phyloP scores from a whole-genome alignment of 768 basidiomycete species.

The Omphalotus guepiniiformis region DNA sequence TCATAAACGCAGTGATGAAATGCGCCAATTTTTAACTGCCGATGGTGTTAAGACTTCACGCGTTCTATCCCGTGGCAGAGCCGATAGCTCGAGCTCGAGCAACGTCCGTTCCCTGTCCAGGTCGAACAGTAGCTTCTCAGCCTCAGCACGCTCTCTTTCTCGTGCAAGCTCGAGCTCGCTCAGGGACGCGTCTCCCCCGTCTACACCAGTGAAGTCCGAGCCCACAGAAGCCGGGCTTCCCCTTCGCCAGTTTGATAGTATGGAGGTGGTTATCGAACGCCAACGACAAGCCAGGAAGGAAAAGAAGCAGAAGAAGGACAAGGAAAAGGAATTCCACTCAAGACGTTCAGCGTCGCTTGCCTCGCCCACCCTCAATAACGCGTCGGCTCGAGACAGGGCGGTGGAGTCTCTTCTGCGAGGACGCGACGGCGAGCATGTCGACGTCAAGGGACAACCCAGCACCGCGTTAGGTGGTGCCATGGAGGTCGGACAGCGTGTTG shows the following conservation, averaged over 20 bases:
- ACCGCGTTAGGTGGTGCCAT: conserved; percentile 19
- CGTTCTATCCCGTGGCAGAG: conserved; percentile 33
- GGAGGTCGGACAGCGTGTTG: conserved; percentile 38
- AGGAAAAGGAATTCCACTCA: conserved; percentile 42
- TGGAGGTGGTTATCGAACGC: conserved; percentile 75
- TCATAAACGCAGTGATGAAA: conserved; percentile 65
- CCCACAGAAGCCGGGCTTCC: conserved; percentile 46
- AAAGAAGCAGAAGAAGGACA: conserved; percentile 42
- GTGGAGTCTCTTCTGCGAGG: conserved; percentile 47
- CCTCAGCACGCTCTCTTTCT: conserved; percentile 41
- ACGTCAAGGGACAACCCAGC: conserved; percentile 27
- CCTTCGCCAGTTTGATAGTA: conserved; percentile 60
- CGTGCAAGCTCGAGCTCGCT: conserved; percentile 45
- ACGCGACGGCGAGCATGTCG: conserved; percentile 50
- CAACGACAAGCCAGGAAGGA: conserved; percentile 56
- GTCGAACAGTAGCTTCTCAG: conserved; percentile 28
- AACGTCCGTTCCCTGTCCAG: conserved; percentile 33
- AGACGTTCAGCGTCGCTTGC: conserved; percentile 28
- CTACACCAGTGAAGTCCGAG: conserved; percentile 63
- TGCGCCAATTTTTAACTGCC: conserved; percentile 72
- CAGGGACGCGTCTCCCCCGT: conserved; percentile 51
- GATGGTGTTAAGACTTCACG: conserved; percentile 44
- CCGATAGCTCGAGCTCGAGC: conserved; percentile 30
- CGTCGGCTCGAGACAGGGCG: conserved; percentile 41
- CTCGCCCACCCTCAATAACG: conserved; percentile 48